These are phyloP conservation scores for Penicillium nucicola DNA, from an alignment of 495 filamentous ascomycete species.

Conservation along the genomic window DNA sequence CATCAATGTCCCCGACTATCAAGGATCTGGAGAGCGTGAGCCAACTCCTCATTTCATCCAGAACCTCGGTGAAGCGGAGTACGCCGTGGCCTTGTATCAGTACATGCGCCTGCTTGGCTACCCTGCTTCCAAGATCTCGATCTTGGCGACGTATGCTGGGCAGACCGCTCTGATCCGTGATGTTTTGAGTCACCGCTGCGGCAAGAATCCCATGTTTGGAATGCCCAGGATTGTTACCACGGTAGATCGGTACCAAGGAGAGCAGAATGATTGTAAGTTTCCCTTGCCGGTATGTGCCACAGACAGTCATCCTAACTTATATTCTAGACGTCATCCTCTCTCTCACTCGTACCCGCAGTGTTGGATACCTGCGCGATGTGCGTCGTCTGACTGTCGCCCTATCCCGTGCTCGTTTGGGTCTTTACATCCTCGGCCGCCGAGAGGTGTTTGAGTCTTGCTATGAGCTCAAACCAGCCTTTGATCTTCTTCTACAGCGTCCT, in stretches of 20 bases:
- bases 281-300: neutral
- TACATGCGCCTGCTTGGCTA: slow-evolving; percentile 98
- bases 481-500: slow-evolving; percentile 63
- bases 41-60: slow-evolving; percentile 97
- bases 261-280: slow-evolving; percentile 95
- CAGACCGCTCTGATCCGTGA: slow-evolving; percentile 88
- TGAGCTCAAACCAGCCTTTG: slow-evolving; percentile 84
- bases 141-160: slow-evolving; percentile 93
- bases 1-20: slow-evolving; percentile 93
- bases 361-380: slow-evolving; percentile 93
- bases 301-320: neutral
- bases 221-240: slow-evolving; percentile 87
- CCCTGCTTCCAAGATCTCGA: slow-evolving; percentile 84
- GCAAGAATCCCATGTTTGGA: slow-evolving; percentile 80
- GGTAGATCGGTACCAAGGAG: slow-evolving; percentile 98
- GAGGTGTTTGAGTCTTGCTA: slow-evolving; percentile 86
- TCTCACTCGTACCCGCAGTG: slow-evolving; percentile 78
- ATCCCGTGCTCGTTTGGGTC: slow-evolving; percentile 84
- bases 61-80: slow-evolving; percentile 96
- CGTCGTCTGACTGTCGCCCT: slow-evolving; percentile 95
- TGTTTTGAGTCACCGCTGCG: slow-evolving; percentile 81
- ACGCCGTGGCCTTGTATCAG: slow-evolving; percentile 90
- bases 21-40: slow-evolving; percentile 82
- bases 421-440: slow-evolving; percentile 90
- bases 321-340: slow-evolving; percentile 83